These are phyloP conservation scores for Cinnamomum micranthum DNA, from an alignment of 164 flowering plant genomes.

Conservation along the genomic window DNA sequence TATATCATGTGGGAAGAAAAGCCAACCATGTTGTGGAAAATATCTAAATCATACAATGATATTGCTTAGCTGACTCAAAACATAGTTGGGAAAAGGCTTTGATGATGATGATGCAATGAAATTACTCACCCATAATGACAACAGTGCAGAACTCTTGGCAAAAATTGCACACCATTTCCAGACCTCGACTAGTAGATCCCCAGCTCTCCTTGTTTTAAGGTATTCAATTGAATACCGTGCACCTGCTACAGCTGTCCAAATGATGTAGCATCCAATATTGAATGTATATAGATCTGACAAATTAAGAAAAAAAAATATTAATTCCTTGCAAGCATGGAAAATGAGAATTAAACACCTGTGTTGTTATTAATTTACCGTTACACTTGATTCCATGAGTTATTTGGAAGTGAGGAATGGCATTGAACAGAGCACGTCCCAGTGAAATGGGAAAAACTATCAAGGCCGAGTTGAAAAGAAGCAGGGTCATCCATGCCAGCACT, in stretches of 20 bases:
- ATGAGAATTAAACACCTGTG: slow-evolving; percentile 1
- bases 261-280: slow-evolving; percentile 83
- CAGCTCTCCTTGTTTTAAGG: slow-evolving; percentile 56
- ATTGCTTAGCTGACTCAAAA: too few species aligned
- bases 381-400: slow-evolving; percentile 95
- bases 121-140: slow-evolving; percentile 86
- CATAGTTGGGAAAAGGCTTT: too few species aligned
- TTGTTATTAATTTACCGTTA: slow-evolving; percentile 53
- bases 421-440: slow-evolving; percentile 80
- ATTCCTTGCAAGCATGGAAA: not conserved
- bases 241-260: slow-evolving; percentile 89
- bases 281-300: slow-evolving; percentile 81
- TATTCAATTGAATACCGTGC: slow-evolving; percentile 70
- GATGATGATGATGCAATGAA: not conserved
- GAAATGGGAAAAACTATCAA: slow-evolving; percentile 83
- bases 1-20: too few species aligned
- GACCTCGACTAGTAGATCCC: slow-evolving; percentile 56
- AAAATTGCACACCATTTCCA: slow-evolving; percentile 89
- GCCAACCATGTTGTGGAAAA: too few species aligned
- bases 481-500: slow-evolving; percentile 95
- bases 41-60: too few species aligned
- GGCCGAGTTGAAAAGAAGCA: slow-evolving; percentile 82
- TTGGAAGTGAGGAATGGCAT: slow-evolving; percentile 82
- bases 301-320: slow-evolving; percentile 4
- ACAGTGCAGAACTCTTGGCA: slow-evolving; percentile 69